Conservation (phyloP, 2,329 filamentous ascomycete genomes). For the Hypoxylon sp. region DNA sequence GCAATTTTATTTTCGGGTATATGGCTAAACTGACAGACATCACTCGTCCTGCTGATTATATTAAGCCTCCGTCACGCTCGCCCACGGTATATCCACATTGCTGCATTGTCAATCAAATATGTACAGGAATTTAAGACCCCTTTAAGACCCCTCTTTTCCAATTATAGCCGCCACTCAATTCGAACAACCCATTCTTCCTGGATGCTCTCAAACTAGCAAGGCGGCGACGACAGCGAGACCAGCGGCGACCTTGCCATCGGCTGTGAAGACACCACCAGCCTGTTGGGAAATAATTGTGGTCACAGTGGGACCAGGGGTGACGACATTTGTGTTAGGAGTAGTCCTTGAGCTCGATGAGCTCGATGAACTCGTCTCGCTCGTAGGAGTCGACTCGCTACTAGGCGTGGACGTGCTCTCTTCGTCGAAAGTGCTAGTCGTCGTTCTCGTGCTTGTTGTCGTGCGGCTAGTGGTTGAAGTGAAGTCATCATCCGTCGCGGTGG, state of each 20-base stretch:
- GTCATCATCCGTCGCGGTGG: slow-evolving; percentile 20
- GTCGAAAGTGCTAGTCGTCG: slow-evolving; percentile 24
- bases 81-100: slow-evolving; percentile 16
- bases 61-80: not conserved
- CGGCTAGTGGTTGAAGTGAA: slow-evolving; percentile 35
- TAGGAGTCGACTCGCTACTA: slow-evolving; percentile 18
- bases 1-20: slow-evolving; percentile 31
- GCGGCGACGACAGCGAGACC: slow-evolving; percentile 44
- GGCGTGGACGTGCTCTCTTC: slow-evolving; percentile 21
- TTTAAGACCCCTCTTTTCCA: too few relatives aligned
- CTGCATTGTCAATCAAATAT: slow-evolving; percentile 21
- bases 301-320: slow-evolving; percentile 34
- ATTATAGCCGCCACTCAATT: not conserved
- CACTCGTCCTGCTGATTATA: not conserved
- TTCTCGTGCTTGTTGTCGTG: slow-evolving; percentile 31
- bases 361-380: slow-evolving; percentile 2
- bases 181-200: not conserved
- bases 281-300: slow-evolving; percentile 32
- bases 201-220: slow-evolving; percentile 35
- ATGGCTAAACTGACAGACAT: slow-evolving; percentile 14
- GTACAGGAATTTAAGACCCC: slow-evolving; percentile 18
- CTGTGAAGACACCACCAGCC: slow-evolving; percentile 39
- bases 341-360: slow-evolving; percentile 20
- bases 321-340: slow-evolving; percentile 4
- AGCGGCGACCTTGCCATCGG: slow-evolving; percentile 41